Base-by-base conservation (phyloP, 768 basidiomycete genomes). In the Daedaleopsis nitida region DNA sequence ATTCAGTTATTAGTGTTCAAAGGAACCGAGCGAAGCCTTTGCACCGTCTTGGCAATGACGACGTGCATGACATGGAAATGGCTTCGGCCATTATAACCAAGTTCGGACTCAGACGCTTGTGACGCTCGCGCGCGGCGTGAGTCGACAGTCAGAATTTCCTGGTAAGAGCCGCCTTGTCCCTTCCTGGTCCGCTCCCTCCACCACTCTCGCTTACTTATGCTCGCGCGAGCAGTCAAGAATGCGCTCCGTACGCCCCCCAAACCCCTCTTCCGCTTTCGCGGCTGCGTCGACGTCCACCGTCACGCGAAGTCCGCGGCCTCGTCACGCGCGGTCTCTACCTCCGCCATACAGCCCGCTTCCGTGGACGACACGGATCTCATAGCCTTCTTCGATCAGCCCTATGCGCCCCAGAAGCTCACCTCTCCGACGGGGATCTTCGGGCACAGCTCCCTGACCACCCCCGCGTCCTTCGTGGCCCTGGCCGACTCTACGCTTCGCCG, bases 351-450 rank as follows among this genome's bases (percentile, higher is more conserved):
- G 35, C 86, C 87, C 17, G 81, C 87, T 14, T 85, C 89, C 17
- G 63, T 75, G 48, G 87, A 91, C 68, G 91, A 92, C 74, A 77
- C 76, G 54, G 80, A 85, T 53, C 80, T 94, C 63, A 80, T 87
- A 59, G 76, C 83, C 16, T 81, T 90, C 59, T 92, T 93, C 72
- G 91, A 94, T 76, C 80, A 81, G 38, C 88, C 90, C 6, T 70
- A 78, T 65, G 57, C 73, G 67, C 56, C 67, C 14, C 73, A 74
- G 39, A 73, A 73, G 44, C 66, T 75, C 4, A 75, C 83, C 27
- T 75, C 81, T 7, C 74, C 81, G 1, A 89, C 91, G 1, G 97
- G 97, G 23, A 83, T 98, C 38, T 98, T 99, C 73, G 85, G 86
- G 16, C 92, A 97, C 65, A 81, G 85, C 0, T 78, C 83, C 17